Base-by-base conservation (phyloP, 2,329 filamentous ascomycete species). In the Microcyclospora pomicola region DNA sequence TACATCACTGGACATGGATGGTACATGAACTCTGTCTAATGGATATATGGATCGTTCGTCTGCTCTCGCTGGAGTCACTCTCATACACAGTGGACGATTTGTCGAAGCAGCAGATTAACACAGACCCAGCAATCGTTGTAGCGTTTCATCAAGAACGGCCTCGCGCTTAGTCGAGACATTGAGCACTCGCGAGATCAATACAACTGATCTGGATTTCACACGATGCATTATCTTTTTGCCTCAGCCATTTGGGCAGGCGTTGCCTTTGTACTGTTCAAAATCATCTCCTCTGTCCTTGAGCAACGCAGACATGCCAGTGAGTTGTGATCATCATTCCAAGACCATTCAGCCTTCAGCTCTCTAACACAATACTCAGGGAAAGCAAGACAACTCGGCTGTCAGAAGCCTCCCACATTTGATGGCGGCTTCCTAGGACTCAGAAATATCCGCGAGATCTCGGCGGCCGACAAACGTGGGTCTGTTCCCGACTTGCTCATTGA, bases 401-500 rank as follows among this genome's bases (percentile, higher is more conserved):
- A 48, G 40, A 47, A 49, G 10, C 38, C 50, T 7, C 50, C 50
- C 14, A 37, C 31, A 13, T 47, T 45, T 34, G 37, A 47, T 10
- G 33, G 34, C 30, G 55, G 53, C 11, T 46, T 55, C 36, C 36
- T 57, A 9, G 55, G 55, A 5, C 36, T 54, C 36, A 49, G 49
- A 11, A 41, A 48, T 31, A 37, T 56, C 34, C 50, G 50, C 38
- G 33, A 49, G 19, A 43, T 55, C 34, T 38, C 47, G 41, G 48
- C 44, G 15, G 51, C 53, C 15, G 53, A 58, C 42, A 46, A 46
- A 19, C 42, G 43, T 15, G 40, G 50, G 15, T 37, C 45, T 13
- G 54, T 58, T 31, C 50, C 51, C 4, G 52, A 58, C 36, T 39
- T 50, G 35, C 30, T 58, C 30, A 37, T 49, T 27, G 42, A 51